Conservation (phyloP, 345 rosid genomes). For the Trapa bicornis region DNA sequence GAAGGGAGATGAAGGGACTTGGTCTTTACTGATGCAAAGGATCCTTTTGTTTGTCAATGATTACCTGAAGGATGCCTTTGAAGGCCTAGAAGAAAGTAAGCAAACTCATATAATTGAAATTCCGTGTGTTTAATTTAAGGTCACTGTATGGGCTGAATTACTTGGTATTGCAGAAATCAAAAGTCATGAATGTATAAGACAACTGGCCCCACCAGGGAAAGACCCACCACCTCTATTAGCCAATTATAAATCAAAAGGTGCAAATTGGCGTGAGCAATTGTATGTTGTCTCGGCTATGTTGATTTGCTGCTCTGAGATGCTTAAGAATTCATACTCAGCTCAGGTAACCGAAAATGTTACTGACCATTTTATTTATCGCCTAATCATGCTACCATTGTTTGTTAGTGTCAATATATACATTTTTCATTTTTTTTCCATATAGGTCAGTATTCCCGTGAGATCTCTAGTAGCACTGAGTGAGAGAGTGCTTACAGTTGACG, state of each 20-base stretch:
- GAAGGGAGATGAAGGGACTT: conserved; percentile 65
- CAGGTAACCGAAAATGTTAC: conserved; percentile 33
- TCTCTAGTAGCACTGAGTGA: conserved; percentile 61
- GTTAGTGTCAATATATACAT: conserved; percentile 1
- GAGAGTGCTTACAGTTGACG: conserved; percentile 70
- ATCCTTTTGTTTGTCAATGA: conserved; percentile 45
- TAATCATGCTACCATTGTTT: neutral
- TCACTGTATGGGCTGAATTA: conserved; percentile 3
- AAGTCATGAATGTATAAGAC: conserved; percentile 44
- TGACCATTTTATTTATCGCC: neutral
- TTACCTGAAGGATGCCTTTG: conserved; percentile 51
- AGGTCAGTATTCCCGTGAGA: conserved; percentile 53
- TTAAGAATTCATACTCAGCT: conserved; percentile 48
- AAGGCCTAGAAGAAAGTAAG: conserved; percentile 77
- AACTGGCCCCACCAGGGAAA: conserved; percentile 62
- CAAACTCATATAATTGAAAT: conserved; percentile 8
- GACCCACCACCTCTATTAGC: conserved; percentile 57
- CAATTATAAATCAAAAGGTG: conserved; percentile 40
- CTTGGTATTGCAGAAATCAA: conserved; percentile 37
- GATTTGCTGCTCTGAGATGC: conserved; percentile 52
- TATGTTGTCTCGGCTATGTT: conserved; percentile 44
- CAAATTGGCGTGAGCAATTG: conserved; percentile 17
- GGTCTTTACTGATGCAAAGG: conserved; percentile 67
- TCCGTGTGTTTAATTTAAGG: conserved; percentile 5
- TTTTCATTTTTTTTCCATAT: conserved; percentile 11